Percentiles rank a stretch among this genome's conserved stretches.
Evolutionary conservation across 2,329 filamentous ascomycete species (phyloP).

Genomic region (Alternaria consortialis): DNA sequence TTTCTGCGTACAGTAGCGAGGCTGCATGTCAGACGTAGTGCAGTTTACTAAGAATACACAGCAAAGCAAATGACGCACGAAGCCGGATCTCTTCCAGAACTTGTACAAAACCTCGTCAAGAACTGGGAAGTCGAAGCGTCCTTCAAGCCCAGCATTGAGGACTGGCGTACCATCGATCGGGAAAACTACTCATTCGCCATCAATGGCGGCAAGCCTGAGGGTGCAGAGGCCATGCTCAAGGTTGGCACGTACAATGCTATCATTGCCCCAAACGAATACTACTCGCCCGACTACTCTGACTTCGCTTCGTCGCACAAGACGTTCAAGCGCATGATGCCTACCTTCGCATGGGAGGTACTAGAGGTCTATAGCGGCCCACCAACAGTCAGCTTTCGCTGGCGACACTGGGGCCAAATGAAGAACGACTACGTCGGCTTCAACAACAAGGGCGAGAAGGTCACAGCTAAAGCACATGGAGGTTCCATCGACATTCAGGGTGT

Average conservation of each 20-base stretch:
- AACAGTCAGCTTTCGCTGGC: conserved; percentile 69
- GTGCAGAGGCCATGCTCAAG: conserved; percentile 70
- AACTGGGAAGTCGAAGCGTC: conserved; percentile 78
- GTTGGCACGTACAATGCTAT: conserved; percentile 76
- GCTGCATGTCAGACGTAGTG: conserved; percentile 1
- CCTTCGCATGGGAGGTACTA: conserved; percentile 74
- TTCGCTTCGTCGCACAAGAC: conserved; percentile 73
- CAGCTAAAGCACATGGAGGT: conserved; percentile 67
- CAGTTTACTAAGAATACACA: conserved; percentile 39
- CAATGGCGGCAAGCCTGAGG: conserved; percentile 66
- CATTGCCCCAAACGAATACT: conserved; percentile 70
- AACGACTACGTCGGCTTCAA: conserved; percentile 72
- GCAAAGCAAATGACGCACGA: conserved; percentile 66
- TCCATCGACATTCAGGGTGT: conserved; percentile 71
- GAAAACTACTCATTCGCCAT: conserved; percentile 69
- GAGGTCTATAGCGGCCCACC: conserved; percentile 74
- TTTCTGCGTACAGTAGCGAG: background rate
- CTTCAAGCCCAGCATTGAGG: conserved; percentile 67
- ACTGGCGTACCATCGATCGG: conserved; percentile 73
- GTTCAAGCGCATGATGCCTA: conserved; percentile 78
- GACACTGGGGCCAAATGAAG: conserved; percentile 74
- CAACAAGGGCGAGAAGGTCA: conserved; percentile 69
- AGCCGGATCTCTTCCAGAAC: conserved; percentile 64
- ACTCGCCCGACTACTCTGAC: conserved; percentile 68
- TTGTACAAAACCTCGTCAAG: conserved; percentile 76